Conservation (phyloP, 768 basidiomycete genomes). For the Tulasnella sp. region DNA sequence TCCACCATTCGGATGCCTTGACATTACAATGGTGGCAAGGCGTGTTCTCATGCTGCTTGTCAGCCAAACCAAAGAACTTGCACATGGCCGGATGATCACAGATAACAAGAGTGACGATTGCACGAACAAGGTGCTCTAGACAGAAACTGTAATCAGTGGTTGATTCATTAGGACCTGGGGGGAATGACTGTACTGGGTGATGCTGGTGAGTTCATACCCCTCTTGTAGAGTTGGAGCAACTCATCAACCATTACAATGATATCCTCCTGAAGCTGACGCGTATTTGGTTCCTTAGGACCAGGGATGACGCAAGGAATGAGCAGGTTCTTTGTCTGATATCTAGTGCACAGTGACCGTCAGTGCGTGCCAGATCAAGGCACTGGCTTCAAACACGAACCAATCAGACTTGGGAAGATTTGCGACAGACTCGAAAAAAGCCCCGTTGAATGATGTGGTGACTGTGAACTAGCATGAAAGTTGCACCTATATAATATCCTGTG, state of each 20-base stretch:
- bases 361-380: too few relatives aligned
- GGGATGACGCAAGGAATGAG: constrained; percentile 40
- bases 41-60: constrained; percentile 40
- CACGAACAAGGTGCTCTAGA: constrained; percentile 10
- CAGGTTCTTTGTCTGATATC: constrained; percentile 35
- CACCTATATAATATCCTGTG: too few relatives aligned
- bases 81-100: constrained; percentile 44
- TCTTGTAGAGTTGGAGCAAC: constrained; percentile 41
- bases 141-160: too few relatives aligned
- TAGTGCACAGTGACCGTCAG: too few relatives aligned
- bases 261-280: constrained; percentile 42
- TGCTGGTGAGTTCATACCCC: constrained; percentile 38
- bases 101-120: constrained; percentile 41
- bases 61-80: constrained; percentile 42
- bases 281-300: constrained; percentile 43
- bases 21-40: constrained; percentile 43
- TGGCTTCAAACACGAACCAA: not conserved
- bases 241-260: constrained; percentile 43
- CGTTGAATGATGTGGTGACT: not conserved
- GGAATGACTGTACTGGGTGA: too few relatives aligned
- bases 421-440: constrained; percentile 18
- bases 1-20: constrained; percentile 31
- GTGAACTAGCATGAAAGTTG: not conserved
- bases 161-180: too few relatives aligned
- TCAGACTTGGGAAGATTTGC: constrained; percentile 15